A percentile compares a stretch with the other conserved stretches of the same genome.
Evolutionary conservation across 2,329 filamentous ascomycete species (phyloP).

Genomic region (Remersonia thermophila): DNA sequence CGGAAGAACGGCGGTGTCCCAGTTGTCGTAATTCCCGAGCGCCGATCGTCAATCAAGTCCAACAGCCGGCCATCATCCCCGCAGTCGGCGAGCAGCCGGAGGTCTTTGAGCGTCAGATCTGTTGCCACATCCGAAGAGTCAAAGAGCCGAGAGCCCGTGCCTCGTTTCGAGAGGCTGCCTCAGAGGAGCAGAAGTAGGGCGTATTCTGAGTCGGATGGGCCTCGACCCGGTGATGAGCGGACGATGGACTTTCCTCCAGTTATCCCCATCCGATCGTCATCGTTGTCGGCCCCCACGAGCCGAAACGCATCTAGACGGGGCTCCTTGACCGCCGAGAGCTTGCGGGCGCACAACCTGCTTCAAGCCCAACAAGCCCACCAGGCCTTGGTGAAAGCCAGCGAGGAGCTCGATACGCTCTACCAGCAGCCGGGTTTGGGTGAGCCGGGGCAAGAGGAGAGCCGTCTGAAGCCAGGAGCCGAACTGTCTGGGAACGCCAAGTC

Average conservation of each 20-base stretch:
- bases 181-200: conserved; percentile 29
- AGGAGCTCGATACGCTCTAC: conserved; percentile 13
- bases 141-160: too few relatives aligned
- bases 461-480: too few relatives aligned
- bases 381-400: conserved; percentile 13
- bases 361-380: conserved; percentile 21
- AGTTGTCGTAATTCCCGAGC: conserved; percentile 49
- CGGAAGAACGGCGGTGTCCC: conserved; percentile 49
- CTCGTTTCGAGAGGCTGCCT: conserved; percentile 30
- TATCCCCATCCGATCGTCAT: conserved; percentile 46
- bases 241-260: conserved; percentile 49
- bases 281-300: conserved; percentile 50
- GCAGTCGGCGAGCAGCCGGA: conserved; percentile 48
- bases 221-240: conserved; percentile 32
- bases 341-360: conserved; percentile 40
- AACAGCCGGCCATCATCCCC: conserved; percentile 35
- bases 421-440: conserved; percentile 5
- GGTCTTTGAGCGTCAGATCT: conserved; percentile 41
- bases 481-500: too few relatives aligned
- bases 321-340: conserved; percentile 46
- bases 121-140: conserved; percentile 33
- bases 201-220: conserved; percentile 36
- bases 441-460: not conserved
- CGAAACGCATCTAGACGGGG: conserved; percentile 41
- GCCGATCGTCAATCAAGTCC: conserved; percentile 40